Evolutionary conservation across 495 filamentous ascomycete genomes (phyloP).

Genomic region (Margaritispora aquatica): DNA sequence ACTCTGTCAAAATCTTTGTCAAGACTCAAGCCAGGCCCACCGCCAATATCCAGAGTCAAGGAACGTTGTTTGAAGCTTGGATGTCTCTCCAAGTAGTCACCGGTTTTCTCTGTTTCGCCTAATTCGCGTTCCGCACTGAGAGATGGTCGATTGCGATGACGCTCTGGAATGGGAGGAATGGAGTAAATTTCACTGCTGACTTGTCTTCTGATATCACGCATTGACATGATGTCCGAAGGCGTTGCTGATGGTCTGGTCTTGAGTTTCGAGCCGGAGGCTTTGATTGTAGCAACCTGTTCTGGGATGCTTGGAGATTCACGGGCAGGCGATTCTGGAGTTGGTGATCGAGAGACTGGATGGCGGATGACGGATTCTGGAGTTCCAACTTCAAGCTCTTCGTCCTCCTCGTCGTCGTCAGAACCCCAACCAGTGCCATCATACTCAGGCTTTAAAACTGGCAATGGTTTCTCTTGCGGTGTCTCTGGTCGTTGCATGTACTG

Average conservation of each 20-base stretch:
- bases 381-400: slow-evolving; percentile 57
- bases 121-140: slow-evolving; percentile 28
- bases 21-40: slow-evolving; percentile 71
- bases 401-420: slow-evolving; percentile 39
- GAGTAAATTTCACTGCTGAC: slow-evolving; percentile 61
- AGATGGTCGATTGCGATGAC: slow-evolving; percentile 45
- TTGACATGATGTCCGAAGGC: slow-evolving; percentile 74
- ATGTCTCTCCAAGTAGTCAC: slow-evolving; percentile 40
- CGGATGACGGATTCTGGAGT: slow-evolving; percentile 95
- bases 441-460: slow-evolving; percentile 33
- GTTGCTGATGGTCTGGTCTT: slow-evolving; percentile 87
- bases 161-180: slow-evolving; percentile 55
- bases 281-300: slow-evolving; percentile 84
- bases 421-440: slow-evolving; percentile 52
- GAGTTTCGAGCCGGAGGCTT: slow-evolving; percentile 76
- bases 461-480: slow-evolving; percentile 55
- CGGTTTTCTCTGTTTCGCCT: slow-evolving; percentile 30
- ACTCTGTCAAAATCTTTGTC: slow-evolving; percentile 92
- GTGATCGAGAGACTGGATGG: slow-evolving; percentile 44
- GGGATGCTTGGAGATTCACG: slow-evolving; percentile 59
- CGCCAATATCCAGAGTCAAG: slow-evolving; percentile 61
- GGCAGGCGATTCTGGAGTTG: slow-evolving; percentile 29
- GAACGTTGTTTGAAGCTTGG: slow-evolving; percentile 53
- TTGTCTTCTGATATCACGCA: slow-evolving; percentile 81
- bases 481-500: slow-evolving; percentile 49